Evolutionary conservation across 1,284 basidiomycete genomes (phyloP).

Genomic region (Peniophora sp.): DNA sequence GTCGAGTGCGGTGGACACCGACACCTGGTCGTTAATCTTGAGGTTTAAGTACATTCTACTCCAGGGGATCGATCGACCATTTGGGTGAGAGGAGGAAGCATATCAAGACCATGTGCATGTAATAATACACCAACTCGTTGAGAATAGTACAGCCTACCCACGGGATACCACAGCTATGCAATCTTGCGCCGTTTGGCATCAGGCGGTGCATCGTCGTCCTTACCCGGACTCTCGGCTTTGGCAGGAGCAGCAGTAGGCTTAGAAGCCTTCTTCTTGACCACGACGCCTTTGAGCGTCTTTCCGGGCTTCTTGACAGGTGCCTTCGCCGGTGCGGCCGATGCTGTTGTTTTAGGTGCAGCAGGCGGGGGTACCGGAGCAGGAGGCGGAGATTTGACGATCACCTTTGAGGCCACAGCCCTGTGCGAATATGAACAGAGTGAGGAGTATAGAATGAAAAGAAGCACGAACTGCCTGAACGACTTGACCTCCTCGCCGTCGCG

Average conservation of each 20-base stretch:
- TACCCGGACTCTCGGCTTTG: not conserved
- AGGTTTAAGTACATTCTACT: conserved; percentile 17
- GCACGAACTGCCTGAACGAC: conserved; percentile 66
- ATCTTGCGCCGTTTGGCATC: conserved; percentile 50
- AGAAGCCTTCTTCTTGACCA: conserved; percentile 64
- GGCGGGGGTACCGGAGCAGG: conserved; percentile 18
- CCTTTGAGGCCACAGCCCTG: conserved; percentile 71
- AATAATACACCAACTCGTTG: conserved; percentile 2
- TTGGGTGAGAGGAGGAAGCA: not conserved
- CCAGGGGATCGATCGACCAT: conserved; percentile 19
- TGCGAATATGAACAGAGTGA: conserved; percentile 10
- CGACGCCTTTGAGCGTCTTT: conserved; percentile 67
- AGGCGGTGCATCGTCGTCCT: conserved; percentile 24
- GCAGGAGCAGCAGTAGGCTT: conserved; percentile 15
- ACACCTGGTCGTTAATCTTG: conserved; percentile 36
- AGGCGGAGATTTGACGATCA: conserved; percentile 42
- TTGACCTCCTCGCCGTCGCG: conserved; percentile 78
- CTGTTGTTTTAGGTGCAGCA: conserved; percentile 15
- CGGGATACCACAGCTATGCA: conserved; percentile 16
- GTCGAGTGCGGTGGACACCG: conserved; percentile 72
- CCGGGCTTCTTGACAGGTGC: conserved; percentile 37
- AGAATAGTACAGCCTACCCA: conserved; percentile 1
- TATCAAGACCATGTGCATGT: conserved; percentile 1
- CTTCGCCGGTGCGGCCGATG: conserved; percentile 21
- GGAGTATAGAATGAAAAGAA: conserved; percentile 4